These are phyloP conservation scores for Coniferiporia sulphurascens DNA, from an alignment of 1,284 basidiomycete genomes.

Conservation along the genomic window DNA sequence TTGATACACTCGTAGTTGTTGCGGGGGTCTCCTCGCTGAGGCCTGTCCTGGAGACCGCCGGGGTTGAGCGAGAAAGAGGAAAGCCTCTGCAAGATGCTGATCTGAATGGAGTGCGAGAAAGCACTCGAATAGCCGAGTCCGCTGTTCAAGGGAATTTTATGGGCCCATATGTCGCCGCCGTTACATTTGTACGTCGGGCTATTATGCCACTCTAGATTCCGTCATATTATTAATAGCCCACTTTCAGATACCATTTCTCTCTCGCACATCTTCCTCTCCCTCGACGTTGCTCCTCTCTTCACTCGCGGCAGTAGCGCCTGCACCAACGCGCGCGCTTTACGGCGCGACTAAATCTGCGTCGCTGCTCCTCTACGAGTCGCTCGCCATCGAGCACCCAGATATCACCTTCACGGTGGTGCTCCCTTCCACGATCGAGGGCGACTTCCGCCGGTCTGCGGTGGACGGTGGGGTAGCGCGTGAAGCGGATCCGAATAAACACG, in stretches of 20 bases:
- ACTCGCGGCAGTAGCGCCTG: constrained; percentile 74
- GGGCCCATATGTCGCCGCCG: constrained; percentile 58
- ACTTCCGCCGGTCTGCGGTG: constrained; percentile 75
- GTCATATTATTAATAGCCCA: constrained; percentile 2
- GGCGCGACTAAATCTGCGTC: constrained; percentile 81
- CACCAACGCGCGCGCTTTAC: constrained; percentile 85
- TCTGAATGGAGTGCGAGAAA: constrained; percentile 45
- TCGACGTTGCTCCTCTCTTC: constrained; percentile 80
- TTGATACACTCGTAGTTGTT: constrained; percentile 82
- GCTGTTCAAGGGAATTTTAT: constrained; percentile 60
- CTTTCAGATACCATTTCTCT: constrained; percentile 71
- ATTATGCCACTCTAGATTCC: constrained; percentile 18
- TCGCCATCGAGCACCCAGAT: constrained; percentile 72
- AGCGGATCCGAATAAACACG: constrained; percentile 47
- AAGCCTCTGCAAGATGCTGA: constrained; percentile 35
- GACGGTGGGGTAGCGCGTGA: constrained; percentile 53
- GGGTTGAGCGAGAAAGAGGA: constrained; percentile 37
- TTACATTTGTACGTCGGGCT: constrained; percentile 54
- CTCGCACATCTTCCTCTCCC: constrained; percentile 62
- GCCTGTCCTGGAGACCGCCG: constrained; percentile 73
- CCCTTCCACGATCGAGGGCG: constrained; percentile 66
- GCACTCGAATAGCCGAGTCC: constrained; percentile 46
- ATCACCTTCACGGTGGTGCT: constrained; percentile 56
- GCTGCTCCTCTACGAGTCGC: constrained; percentile 71
- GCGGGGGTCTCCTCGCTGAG: constrained; percentile 84